These are phyloP conservation scores for Carex pumila DNA, from an alignment of 176 grass and related monocot genomes.

Conservation along the genomic window DNA sequence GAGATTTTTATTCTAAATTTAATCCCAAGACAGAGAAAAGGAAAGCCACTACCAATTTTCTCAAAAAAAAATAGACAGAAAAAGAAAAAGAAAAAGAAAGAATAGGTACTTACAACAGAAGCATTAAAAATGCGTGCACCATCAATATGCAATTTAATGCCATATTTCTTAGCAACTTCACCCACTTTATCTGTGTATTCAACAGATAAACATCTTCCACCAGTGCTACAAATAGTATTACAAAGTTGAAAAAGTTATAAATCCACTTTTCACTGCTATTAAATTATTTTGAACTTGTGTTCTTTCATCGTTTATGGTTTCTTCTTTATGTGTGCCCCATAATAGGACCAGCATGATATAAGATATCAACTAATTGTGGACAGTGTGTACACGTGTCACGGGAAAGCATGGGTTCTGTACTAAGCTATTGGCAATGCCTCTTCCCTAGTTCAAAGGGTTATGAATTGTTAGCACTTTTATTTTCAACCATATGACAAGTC, in stretches of 20 bases:
- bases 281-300: neutral
- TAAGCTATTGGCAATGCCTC: neutral
- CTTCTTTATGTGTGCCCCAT: neutral
- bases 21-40: neutral
- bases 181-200: constrained; percentile 86
- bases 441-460: neutral
- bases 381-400: neutral
- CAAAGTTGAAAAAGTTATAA: neutral
- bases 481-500: neutral
- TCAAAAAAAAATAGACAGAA: neutral
- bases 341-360: neutral
- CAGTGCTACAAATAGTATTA: constrained; percentile 32
- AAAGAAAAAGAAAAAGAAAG: neutral
- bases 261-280: neutral
- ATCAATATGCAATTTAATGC: constrained; percentile 88
- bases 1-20: neutral
- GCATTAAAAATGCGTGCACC: constrained; percentile 97
- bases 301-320: neutral
- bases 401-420: neutral
- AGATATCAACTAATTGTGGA: neutral
- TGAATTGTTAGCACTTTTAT: neutral
- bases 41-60: too few species aligned
- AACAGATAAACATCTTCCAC: constrained; percentile 65
- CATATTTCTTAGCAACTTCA: constrained; percentile 53
- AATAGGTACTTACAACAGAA: constrained; percentile 59